phyloP scores from a whole-genome alignment of 164 flowering plant species.

The Aristolochia californica region DNA sequence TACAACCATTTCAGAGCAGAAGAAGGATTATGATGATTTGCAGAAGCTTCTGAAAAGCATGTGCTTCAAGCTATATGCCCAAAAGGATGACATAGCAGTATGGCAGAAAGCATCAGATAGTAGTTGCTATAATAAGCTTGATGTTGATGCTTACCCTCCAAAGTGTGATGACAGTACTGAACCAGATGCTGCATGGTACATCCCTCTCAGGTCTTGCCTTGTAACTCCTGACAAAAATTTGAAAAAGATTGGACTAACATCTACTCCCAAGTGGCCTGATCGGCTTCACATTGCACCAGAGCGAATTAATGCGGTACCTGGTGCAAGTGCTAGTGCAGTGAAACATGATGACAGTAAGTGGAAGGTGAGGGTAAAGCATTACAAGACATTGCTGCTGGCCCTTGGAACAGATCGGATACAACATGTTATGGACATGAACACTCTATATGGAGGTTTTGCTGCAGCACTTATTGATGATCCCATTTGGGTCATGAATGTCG shows the following conservation, averaged over 20 bases:
- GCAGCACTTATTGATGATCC: conserved; percentile 72
- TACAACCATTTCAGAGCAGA: conserved; percentile 84
- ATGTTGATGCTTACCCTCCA: conserved; percentile 53
- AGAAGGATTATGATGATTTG: conserved; percentile 69
- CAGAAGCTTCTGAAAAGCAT: conserved; percentile 63
- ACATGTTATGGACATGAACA: conserved; percentile 98
- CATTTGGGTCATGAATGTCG: conserved; percentile 96
- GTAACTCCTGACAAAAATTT: conserved; percentile 46
- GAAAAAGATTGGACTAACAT: conserved; percentile 35
- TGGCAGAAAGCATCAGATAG: conserved; percentile 73
- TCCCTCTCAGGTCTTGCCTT: conserved; percentile 78
- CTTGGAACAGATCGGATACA: conserved; percentile 74
- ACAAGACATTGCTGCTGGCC: conserved; percentile 73
- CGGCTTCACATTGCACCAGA: conserved; percentile 65
- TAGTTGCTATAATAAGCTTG: conserved; percentile 53
- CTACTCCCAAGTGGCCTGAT: conserved; percentile 79
- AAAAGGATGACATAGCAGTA: conserved; percentile 91
- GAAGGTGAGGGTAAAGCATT: conserved; percentile 74
- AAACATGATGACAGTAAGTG: conserved; percentile 87
- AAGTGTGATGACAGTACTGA: conserved; percentile 82
- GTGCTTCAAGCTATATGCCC: conserved; percentile 79
- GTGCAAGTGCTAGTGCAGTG: conserved; percentile 62
- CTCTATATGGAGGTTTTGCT: conserved; percentile 90
- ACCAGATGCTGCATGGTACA: conserved; percentile 89
- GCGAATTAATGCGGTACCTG: conserved; percentile 50